Base-by-base conservation (phyloP, 2,329 filamentous ascomycete genomes). In the Arthroderma uncinatum region DNA sequence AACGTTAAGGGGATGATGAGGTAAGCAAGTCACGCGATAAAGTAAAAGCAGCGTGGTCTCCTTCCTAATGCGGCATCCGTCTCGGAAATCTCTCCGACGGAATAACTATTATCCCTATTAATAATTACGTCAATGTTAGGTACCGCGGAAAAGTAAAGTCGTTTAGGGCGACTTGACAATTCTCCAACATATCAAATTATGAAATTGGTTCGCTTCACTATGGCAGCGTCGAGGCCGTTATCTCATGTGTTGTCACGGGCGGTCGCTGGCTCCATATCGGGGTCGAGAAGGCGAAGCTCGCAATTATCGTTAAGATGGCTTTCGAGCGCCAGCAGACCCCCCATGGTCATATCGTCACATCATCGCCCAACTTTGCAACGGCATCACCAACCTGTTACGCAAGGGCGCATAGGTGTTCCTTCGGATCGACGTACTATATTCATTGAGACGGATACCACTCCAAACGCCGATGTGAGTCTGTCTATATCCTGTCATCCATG, bases 401-500 rank as follows among this genome's bases (percentile, higher is more conserved):
- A 65, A 37, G 67, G 69, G 42, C 65, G 71, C 16, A 69, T 73
- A 44, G 57, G 71, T 52, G 67, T 70, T 2, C 64, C 71, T 21
- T 70, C 68, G n/a, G 71, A 72, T 58, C 73, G 71, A 59, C 85
- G 92, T 62, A 90, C 84, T 23, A 95, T 98, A 72, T 98, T 97
- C 77, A 98, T 98, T 68, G 93, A 98, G 75, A 97, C 92, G 4
- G 92, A 97, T 69, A 82, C 81, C 63, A 98, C 93, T 1, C 93
- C 93, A 25, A 98, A 98, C 73, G 79, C 84, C n/a, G 90, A 97
- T 76, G 91, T 82, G 68, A 65, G 74, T 70, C 14, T 42, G 14
- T 12, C 19, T 28, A n/a, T 30, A n/a, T 21, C 42, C n/a, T 21
- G 3, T 30, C 12, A 28, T 48, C 5, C 44, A 7, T n/a, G n/a